Evolutionary conservation across 2,329 filamentous ascomycete species (phyloP).

Genomic region (Ceratocystis harringtonii): DNA sequence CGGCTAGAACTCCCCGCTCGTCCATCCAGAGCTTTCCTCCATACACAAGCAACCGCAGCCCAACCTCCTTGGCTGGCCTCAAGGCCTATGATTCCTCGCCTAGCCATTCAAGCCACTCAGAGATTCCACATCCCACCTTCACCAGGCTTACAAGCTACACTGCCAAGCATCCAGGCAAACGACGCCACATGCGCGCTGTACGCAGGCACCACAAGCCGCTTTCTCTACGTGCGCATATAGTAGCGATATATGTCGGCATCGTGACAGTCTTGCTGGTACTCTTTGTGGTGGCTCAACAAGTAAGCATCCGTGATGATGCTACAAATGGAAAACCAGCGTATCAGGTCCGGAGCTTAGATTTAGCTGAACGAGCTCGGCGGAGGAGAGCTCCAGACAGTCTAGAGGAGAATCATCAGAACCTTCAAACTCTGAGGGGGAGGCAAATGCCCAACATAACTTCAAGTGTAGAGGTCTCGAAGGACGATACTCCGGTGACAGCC

Average conservation of each 20-base stretch:
- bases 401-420: not conserved
- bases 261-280: slow-evolving; percentile 4
- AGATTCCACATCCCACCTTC: not conserved
- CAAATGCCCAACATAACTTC: not conserved
- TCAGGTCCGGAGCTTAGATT: slow-evolving; percentile 4
- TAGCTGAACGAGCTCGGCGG: not conserved
- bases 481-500: not conserved
- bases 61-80: not conserved
- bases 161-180: not conserved
- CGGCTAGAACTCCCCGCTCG: not conserved
- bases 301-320: slow-evolving; percentile 4
- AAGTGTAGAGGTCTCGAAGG: not conserved
- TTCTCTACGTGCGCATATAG: not conserved
- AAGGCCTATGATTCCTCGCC: not conserved
- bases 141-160: not conserved
- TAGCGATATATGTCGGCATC: not conserved
- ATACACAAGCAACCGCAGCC: not conserved
- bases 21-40: not conserved
- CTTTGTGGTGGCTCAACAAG: slow-evolving; percentile 5
- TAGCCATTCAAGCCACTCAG: not conserved
- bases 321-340: not conserved
- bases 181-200: not conserved
- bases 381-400: not conserved
- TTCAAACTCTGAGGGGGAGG: not conserved
- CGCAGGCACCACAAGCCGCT: slow-evolving; percentile 8